These are phyloP conservation scores for Xanthoparmelia taractica DNA, from an alignment of 495 filamentous ascomycete genomes.

Conservation along the genomic window DNA sequence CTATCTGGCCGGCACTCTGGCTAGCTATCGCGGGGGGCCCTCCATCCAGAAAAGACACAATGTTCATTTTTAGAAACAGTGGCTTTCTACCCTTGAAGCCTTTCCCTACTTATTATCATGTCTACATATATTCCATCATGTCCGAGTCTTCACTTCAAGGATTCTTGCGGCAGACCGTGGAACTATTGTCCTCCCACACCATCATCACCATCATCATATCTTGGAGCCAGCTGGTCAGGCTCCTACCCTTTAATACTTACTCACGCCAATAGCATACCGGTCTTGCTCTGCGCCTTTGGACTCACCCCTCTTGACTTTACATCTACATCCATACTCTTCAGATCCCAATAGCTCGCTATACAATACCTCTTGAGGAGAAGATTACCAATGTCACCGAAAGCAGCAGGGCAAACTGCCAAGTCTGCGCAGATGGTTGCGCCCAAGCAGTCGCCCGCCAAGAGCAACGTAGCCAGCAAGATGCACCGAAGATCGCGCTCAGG, in stretches of 20 bases:
- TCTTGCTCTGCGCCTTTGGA: conserved; percentile 21
- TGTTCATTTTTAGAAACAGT: conserved; percentile 27
- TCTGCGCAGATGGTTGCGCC: conserved; percentile 37
- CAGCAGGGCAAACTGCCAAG: conserved; percentile 27
- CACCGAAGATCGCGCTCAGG: conserved; percentile 91
- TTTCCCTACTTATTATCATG: conserved; percentile 11
- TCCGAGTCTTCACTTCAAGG: conserved; percentile 24
- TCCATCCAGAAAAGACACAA: conserved; percentile 11
- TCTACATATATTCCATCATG: conserved; percentile 25
- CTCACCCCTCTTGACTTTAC: background rate
- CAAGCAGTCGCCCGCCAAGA: conserved; percentile 41
- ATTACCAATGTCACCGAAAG: conserved; percentile 30
- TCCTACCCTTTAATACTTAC: conserved; percentile 21
- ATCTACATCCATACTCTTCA: background rate
- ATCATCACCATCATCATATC: conserved; percentile 15
- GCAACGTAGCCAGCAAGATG: conserved; percentile 64
- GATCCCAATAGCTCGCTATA: background rate
- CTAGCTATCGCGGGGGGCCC: conserved; percentile 12
- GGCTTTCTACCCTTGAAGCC: conserved; percentile 22
- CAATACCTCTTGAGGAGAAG: background rate
- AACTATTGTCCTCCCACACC: conserved; percentile 23
- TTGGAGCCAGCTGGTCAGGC: conserved; percentile 31
- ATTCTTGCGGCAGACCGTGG: conserved; percentile 27
- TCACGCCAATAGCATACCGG: conserved; percentile 26
- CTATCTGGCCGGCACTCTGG: conserved; percentile 6